phyloP scores from a whole-genome alignment of 441 rosid species.

The Codiaeum variegatum region DNA sequence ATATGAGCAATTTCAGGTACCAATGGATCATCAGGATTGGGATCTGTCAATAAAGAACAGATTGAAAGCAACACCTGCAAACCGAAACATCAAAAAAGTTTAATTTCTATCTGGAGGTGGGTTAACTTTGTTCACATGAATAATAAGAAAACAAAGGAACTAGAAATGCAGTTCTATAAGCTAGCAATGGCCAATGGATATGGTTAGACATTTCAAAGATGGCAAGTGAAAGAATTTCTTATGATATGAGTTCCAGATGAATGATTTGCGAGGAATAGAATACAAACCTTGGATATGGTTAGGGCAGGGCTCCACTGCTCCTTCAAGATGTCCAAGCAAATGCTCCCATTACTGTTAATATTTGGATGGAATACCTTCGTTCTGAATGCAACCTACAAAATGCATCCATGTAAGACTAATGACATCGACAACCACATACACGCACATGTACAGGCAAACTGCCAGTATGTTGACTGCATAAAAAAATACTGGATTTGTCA shows the following conservation, averaged over 20 bases:
- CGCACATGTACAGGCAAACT: neutral
- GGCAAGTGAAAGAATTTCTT: neutral
- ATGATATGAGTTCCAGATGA: constrained; percentile 31
- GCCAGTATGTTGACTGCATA: neutral
- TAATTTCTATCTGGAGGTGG: too few species aligned
- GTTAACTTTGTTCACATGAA: too few species aligned
- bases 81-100: too few species aligned
- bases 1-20: constrained; percentile 86
- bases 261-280: constrained; percentile 14
- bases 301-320: constrained; percentile 65
- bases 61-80: constrained; percentile 69
- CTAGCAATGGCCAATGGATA: neutral
- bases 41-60: constrained; percentile 78
- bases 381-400: constrained; percentile 68
- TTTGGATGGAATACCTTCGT: constrained; percentile 76
- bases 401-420: neutral
- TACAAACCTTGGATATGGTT: constrained; percentile 53
- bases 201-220: neutral
- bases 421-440: neutral
- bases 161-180: neutral
- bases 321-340: constrained; percentile 60
- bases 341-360: constrained; percentile 59
- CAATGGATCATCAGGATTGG: constrained; percentile 83
- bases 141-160: neutral
- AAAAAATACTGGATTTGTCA: neutral